Conservation (phyloP, 208 protist genomes). For the Vickermania spadyakhi region DNA sequence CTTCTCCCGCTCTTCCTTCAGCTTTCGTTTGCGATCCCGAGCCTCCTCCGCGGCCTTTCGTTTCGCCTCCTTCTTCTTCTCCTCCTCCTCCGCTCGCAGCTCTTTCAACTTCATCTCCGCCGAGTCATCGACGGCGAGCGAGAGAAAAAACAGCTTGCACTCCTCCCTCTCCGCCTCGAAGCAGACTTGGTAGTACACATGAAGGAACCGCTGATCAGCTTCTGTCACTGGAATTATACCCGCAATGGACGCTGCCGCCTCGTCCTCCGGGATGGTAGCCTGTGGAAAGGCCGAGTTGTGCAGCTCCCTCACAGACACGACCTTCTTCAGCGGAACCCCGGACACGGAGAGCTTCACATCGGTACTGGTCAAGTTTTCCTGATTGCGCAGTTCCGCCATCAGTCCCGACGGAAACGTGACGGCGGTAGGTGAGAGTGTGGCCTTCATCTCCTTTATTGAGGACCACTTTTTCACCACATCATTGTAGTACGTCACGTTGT, state of each 20-base stretch:
- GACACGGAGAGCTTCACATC: background rate
- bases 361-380: background rate
- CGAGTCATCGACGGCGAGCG: constrained; percentile 34
- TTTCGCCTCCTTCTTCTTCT: constrained; percentile 23
- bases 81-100: constrained; percentile 19
- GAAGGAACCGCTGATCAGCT: background rate
- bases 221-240: background rate
- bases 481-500: background rate
- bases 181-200: background rate
- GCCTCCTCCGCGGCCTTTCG: constrained; percentile 24
- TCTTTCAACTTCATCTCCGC: constrained; percentile 31
- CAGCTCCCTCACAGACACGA: background rate
- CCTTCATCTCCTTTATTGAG: background rate
- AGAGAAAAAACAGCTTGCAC: constrained; percentile 1
- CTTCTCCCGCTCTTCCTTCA: constrained; percentile 20
- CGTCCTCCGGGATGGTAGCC: background rate
- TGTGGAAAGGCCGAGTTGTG: background rate
- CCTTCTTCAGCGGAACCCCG: background rate
- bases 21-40: constrained; percentile 22
- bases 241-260: background rate
- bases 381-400: background rate
- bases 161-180: background rate
- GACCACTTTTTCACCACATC: background rate
- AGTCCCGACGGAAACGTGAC: background rate
- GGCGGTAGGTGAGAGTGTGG: background rate